Conservation (phyloP, 2,329 filamentous ascomycete genomes). For the Ceratocystis diversiconidia region DNA sequence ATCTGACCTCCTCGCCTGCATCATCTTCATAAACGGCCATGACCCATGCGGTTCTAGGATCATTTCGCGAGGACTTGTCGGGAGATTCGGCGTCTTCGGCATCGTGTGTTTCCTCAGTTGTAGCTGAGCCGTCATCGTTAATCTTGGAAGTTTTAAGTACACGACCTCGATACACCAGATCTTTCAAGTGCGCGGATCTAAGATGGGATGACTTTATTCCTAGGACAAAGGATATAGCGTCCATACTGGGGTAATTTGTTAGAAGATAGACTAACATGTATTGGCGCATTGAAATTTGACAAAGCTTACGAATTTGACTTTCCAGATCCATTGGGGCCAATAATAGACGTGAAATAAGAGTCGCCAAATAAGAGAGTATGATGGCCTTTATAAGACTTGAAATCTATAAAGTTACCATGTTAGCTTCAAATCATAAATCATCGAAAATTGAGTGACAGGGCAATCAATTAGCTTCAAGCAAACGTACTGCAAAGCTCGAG, state of each 20-base stretch:
- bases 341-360: conserved; percentile 98
- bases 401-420: conserved; percentile 44
- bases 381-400: conserved; percentile 98
- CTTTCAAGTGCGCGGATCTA: conserved; percentile 81
- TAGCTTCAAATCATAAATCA: not conserved
- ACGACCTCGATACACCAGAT: conserved; percentile 89
- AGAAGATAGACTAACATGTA: not conserved
- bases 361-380: conserved; percentile 90
- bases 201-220: conserved; percentile 98
- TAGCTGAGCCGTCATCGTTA: conserved; percentile 74
- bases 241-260: conserved; percentile 52
- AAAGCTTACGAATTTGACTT: conserved; percentile 82
- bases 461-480: conserved; percentile 10
- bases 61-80: conserved; percentile 54
- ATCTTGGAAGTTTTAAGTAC: conserved; percentile 86
- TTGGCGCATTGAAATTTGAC: not conserved
- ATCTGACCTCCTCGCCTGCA: conserved; percentile 82
- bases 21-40: conserved; percentile 99
- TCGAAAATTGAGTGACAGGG: not conserved
- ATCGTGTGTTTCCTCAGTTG: conserved; percentile 43
- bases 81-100: conserved; percentile 44
- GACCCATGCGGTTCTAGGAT: conserved; percentile 93
- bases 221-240: conserved; percentile 96
- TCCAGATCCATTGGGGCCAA: conserved; percentile 97
- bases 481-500: conserved; percentile 79